These are phyloP conservation scores for Xylaria intraflava DNA, from an alignment of 495 filamentous ascomycete species.

Conservation along the genomic window DNA sequence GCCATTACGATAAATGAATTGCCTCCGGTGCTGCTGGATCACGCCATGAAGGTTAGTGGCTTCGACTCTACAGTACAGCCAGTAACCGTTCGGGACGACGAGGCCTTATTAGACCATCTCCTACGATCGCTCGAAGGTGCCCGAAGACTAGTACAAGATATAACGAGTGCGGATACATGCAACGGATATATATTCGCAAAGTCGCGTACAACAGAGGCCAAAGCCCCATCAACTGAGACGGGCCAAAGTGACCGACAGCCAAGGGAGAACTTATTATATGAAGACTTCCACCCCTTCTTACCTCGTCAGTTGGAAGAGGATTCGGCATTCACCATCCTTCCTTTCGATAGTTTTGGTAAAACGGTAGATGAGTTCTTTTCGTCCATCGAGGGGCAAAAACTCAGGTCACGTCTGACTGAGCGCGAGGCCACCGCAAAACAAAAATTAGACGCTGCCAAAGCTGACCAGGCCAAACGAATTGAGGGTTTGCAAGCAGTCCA, in stretches of 20 bases:
- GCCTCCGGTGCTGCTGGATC: constrained; percentile 79
- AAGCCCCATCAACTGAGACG: constrained; percentile 28
- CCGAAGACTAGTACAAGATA: constrained; percentile 50
- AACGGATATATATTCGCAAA: constrained; percentile 90
- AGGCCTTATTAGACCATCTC: constrained; percentile 56
- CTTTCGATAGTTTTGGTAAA: constrained; percentile 79
- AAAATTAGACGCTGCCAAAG: constrained; percentile 72
- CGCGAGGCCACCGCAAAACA: constrained; percentile 71
- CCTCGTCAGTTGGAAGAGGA: constrained; percentile 75
- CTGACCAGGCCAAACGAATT: constrained; percentile 77
- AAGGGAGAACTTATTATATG: constrained; percentile 59
- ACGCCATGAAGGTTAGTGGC: constrained; percentile 61
- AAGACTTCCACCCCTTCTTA: constrained; percentile 92
- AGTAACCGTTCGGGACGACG: constrained; percentile 60
- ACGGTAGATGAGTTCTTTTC: constrained; percentile 97
- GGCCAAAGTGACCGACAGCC: constrained; percentile 30
- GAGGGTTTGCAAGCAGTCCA: constrained; percentile 74
- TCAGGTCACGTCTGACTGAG: constrained; percentile 75
- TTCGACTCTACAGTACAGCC: constrained; percentile 62
- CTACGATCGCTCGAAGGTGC: constrained; percentile 62
- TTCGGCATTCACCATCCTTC: constrained; percentile 55
- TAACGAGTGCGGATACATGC: constrained; percentile 51
- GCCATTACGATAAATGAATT: constrained; percentile 78
- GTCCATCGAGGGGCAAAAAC: constrained; percentile 86
- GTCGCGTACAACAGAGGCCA: constrained; percentile 25